phyloP scores from a whole-genome alignment of 2,329 filamentous ascomycete genomes.

The Trichoderma pleuroti region DNA sequence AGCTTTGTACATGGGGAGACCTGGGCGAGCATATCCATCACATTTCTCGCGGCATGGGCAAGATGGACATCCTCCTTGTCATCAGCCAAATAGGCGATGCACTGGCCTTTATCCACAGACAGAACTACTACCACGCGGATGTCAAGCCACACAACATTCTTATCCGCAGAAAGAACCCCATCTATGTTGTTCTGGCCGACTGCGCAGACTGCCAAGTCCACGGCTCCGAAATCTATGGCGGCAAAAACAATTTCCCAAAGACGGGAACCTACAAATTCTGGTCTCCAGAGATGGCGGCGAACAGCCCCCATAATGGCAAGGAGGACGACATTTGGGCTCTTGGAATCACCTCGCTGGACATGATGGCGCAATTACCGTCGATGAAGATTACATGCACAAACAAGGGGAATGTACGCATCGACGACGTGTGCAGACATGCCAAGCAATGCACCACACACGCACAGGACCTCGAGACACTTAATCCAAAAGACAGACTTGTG shows the following conservation, averaged over 20 bases:
- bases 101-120: slow-evolving; percentile 28
- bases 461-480: slow-evolving; percentile 24
- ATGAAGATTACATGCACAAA: slow-evolving; percentile 14
- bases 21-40: slow-evolving; percentile 29
- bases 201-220: slow-evolving; percentile 30
- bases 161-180: slow-evolving; percentile 27
- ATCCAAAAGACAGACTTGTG: slow-evolving; percentile 27
- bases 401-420: slow-evolving; percentile 12
- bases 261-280: slow-evolving; percentile 30
- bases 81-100: slow-evolving; percentile 27
- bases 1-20: slow-evolving; percentile 30
- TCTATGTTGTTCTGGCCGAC: slow-evolving; percentile 32
- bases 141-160: slow-evolving; percentile 35
- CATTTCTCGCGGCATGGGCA: slow-evolving; percentile 19
- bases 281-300: slow-evolving; percentile 30
- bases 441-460: slow-evolving; percentile 26
- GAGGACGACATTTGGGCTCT: slow-evolving; percentile 36
- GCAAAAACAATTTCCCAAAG: slow-evolving; percentile 7
- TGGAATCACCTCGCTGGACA: slow-evolving; percentile 30
- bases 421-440: slow-evolving; percentile 23
- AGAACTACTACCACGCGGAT: slow-evolving; percentile 29
- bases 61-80: slow-evolving; percentile 23
- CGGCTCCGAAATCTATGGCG: background rate
- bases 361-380: slow-evolving; percentile 31
- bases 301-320: slow-evolving; percentile 23